Conservation (phyloP, 1,284 basidiomycete species). For the Sanghuangporus weigelae region DNA sequence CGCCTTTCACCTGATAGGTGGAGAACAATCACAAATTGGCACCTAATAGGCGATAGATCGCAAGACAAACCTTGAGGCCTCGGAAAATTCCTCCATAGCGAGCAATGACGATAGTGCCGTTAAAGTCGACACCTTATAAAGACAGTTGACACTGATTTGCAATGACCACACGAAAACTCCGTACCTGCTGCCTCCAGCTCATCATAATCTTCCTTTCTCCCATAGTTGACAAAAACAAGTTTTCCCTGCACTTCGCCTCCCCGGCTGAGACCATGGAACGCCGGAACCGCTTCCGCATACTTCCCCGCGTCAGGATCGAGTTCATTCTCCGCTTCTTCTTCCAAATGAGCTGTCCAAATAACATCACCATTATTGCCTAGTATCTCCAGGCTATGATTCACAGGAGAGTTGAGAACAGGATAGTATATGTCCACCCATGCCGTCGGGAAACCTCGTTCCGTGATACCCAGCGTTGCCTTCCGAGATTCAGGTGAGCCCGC, state of each 20-base stretch:
- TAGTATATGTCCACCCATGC: conserved; percentile 84
- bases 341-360: conserved; percentile 63
- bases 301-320: conserved; percentile 58
- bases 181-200: conserved; percentile 10
- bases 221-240: conserved; percentile 82
- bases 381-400: conserved; percentile 58
- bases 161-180: neutral
- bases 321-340: conserved; percentile 56
- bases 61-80: conserved; percentile 63
- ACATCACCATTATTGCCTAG: conserved; percentile 46
- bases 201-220: conserved; percentile 47
- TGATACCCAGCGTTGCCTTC: conserved; percentile 54
- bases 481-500: conserved; percentile 64
- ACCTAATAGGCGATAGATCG: neutral
- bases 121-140: conserved; percentile 63
- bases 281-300: conserved; percentile 51
- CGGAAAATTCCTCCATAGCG: conserved; percentile 83
- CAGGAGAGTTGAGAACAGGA: conserved; percentile 75
- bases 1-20: conserved; percentile 59
- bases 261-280: conserved; percentile 68
- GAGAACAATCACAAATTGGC: neutral
- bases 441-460: conserved; percentile 40
- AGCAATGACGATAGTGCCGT: conserved; percentile 75
- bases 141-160: neutral
- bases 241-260: conserved; percentile 62